A percentile compares a stretch with the other conserved stretches of the same genome.
phyloP scores from a whole-genome alignment of 2,329 filamentous ascomycete species.

The Cryphonectria carpinicola region DNA sequence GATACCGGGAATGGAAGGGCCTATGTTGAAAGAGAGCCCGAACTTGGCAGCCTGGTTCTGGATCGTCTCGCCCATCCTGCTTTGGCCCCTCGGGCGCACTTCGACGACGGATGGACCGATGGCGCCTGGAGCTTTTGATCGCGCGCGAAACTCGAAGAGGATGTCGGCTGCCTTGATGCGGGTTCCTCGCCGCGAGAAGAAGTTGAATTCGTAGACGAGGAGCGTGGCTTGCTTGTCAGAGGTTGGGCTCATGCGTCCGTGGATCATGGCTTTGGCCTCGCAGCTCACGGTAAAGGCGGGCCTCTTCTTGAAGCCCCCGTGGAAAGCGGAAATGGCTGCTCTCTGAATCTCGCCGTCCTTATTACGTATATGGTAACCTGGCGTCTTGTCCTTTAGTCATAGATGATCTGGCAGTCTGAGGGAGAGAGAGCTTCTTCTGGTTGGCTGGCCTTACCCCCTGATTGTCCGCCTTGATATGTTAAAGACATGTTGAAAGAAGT shows the following conservation, averaged over 20 bases:
- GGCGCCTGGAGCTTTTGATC: no score
- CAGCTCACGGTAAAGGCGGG: conserved; percentile 8
- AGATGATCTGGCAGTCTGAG: no score
- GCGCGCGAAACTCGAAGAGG: conserved; percentile 11
- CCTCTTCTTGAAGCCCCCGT: conserved; percentile 3
- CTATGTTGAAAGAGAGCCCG: conserved; percentile 6
- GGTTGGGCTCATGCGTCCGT: conserved; percentile 5
- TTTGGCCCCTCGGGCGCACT: conserved; percentile 7
- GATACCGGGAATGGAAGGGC: conserved; percentile 5
- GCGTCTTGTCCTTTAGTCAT: neutral
- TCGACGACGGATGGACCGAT: no score
- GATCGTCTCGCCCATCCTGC: conserved; percentile 12
- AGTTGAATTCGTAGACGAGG: conserved; percentile 13
- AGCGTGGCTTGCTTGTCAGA: conserved; percentile 4
- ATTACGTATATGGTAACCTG: conserved; percentile 15
- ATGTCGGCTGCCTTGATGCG: conserved; percentile 5
- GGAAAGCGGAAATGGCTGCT: neutral
- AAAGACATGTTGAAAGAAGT: neutral
- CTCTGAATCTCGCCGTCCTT: neutral
- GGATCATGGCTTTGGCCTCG: conserved; percentile 11
- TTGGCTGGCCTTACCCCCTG: neutral
- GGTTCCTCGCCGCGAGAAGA: conserved; percentile 4
- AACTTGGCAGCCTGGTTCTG: conserved; percentile 2
- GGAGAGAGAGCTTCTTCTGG: no score
- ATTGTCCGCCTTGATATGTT: neutral